phyloP scores from a whole-genome alignment of 805 yeast species.

The Kodamaea kaohsiungensis region DNA sequence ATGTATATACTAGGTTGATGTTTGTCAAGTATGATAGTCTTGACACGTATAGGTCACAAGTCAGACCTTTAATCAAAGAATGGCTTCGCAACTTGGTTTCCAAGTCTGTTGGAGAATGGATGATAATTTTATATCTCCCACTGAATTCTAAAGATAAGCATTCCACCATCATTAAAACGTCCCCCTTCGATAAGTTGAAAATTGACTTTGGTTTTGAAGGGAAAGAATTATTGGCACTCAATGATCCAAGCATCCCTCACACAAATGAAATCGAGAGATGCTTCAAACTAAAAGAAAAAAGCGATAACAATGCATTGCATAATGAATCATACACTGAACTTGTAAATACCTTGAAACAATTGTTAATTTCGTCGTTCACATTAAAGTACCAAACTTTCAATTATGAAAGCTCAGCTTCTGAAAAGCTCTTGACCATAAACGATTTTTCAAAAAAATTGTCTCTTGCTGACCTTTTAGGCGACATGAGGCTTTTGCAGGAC shows the following conservation, averaged over 20 bases:
- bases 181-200: conserved; percentile 55
- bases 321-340: conserved; percentile 53
- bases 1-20: conserved; percentile 66
- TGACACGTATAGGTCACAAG: conserved; percentile 76
- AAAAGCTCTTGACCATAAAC: conserved; percentile 11
- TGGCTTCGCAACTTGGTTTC: conserved; percentile 60
- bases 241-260: conserved; percentile 1
- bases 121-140: conserved; percentile 55
- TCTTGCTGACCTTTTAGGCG: conserved; percentile 52
- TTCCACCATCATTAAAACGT: conserved; percentile 43
- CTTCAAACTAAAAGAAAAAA: conserved; percentile 37
- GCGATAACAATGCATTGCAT: conserved; percentile 31
- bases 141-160: conserved; percentile 33
- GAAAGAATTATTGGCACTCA: conserved; percentile 27
- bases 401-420: not conserved
- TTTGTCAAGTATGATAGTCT: conserved; percentile 64
- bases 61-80: conserved; percentile 76
- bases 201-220: conserved; percentile 50
- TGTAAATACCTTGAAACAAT: conserved; percentile 45
- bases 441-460: conserved; percentile 47
- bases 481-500: conserved; percentile 61
- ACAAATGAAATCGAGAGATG: conserved; percentile 31
- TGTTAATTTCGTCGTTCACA: conserved; percentile 52
- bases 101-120: conserved; percentile 55
- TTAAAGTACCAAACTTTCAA: conserved; percentile 6